Conservation (phyloP, 371 early-diverging fungal genomes). For the Phascolomyces articulosus region DNA sequence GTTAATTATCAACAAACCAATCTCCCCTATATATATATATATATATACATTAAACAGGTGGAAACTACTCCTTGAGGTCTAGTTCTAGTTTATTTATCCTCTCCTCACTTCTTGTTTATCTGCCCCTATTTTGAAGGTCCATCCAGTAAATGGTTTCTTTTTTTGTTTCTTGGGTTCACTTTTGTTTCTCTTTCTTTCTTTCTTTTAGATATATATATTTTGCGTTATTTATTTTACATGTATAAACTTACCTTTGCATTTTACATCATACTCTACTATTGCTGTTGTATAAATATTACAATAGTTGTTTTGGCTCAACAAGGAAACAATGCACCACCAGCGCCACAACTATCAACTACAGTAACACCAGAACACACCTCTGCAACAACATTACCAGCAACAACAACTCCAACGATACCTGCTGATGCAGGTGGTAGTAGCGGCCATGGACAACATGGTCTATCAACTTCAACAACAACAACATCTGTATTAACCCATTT, state of each 20-base stretch:
- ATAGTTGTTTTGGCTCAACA: slow-evolving; percentile 14
- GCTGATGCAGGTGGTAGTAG: neutral
- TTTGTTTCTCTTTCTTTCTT: slow-evolving; percentile 5
- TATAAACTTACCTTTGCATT: neutral
- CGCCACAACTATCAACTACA: slow-evolving; percentile 6
- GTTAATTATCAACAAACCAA: too few species aligned
- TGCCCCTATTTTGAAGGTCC: neutral
- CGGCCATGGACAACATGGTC: slow-evolving; percentile 1
- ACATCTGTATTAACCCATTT: slow-evolving; percentile 39
- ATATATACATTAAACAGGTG: too few species aligned
- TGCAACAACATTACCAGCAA: neutral
- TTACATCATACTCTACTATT: neutral
- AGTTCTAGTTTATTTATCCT: neutral
- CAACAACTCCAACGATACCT: neutral
- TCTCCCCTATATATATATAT: too few species aligned
- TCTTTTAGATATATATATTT: too few species aligned
- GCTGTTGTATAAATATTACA: neutral
- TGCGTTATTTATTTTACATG: too few species aligned
- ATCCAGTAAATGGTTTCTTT: neutral
- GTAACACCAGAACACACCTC: slow-evolving; percentile 10
- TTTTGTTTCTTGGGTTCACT: slow-evolving; percentile 9
- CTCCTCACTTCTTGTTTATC: neutral
- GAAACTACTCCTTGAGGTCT: neutral
- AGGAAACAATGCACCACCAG: neutral
- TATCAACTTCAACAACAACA: slow-evolving; percentile 17